These are phyloP conservation scores for Leccinum imitatum DNA, from an alignment of 768 basidiomycete genomes.

Conservation along the genomic window DNA sequence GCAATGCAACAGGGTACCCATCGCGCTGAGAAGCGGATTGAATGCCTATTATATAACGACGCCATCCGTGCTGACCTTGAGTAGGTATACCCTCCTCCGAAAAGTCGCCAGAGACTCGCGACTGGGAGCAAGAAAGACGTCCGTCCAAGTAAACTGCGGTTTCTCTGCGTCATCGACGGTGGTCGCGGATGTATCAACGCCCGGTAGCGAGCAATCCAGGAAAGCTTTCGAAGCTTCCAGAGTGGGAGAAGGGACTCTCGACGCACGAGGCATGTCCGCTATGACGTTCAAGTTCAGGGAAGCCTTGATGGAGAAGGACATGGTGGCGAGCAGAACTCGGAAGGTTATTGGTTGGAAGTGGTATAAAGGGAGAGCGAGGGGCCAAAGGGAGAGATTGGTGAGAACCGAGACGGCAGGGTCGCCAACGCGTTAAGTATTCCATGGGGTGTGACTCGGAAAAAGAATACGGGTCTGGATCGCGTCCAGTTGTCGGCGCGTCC, in stretches of 20 bases:
- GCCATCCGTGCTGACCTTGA: conserved; percentile 40
- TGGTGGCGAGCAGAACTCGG: too few relatives aligned
- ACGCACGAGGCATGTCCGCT: conserved; percentile 28
- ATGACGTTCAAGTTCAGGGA: too few relatives aligned
- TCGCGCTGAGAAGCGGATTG: conserved; percentile 33
- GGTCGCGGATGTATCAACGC: neutral
- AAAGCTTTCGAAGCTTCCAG: conserved; percentile 4
- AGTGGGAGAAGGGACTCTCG: conserved; percentile 21
- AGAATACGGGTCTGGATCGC: too few relatives aligned
- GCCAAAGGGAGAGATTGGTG: too few relatives aligned
- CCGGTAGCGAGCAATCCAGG: neutral
- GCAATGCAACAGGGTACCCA: conserved; percentile 47
- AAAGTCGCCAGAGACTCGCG: conserved; percentile 40
- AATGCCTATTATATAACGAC: conserved; percentile 5
- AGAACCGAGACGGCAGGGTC: too few relatives aligned
- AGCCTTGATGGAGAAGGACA: too few relatives aligned
- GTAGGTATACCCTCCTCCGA: conserved; percentile 46
- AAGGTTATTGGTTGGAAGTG: too few relatives aligned
- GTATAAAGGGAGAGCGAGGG: too few relatives aligned
- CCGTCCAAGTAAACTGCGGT: conserved; percentile 44
- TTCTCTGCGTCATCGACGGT: conserved; percentile 2
- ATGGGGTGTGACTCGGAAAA: too few relatives aligned
- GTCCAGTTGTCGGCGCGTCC: too few relatives aligned
- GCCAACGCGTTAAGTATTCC: too few relatives aligned
- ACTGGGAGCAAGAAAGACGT: conserved; percentile 45